Conservation (phyloP, 106 monocot genomes). For the Chionographis japonica region DNA sequence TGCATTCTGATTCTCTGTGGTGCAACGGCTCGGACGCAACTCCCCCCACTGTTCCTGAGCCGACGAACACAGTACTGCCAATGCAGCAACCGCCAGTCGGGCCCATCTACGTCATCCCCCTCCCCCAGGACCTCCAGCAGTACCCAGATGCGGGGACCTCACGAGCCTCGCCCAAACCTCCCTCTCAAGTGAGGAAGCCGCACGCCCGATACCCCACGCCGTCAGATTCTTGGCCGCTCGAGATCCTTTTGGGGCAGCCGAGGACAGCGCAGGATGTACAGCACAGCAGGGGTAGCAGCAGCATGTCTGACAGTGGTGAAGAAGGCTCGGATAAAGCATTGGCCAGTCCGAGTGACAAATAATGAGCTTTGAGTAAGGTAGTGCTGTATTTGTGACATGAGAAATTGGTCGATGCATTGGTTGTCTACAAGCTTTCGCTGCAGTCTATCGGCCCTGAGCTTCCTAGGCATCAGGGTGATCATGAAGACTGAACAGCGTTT, state of each 20-base stretch:
- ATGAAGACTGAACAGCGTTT: too few relatives aligned
- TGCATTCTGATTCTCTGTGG: slow-evolving; percentile 15
- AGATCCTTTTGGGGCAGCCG: slow-evolving; percentile 19
- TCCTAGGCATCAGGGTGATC: not conserved
- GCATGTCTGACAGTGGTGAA: not conserved
- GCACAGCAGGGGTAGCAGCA: slow-evolving; percentile 4
- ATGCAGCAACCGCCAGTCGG: slow-evolving; percentile 15
- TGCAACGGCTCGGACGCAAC: slow-evolving; percentile 9
- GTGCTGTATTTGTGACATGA: not conserved
- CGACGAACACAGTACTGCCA: slow-evolving; percentile 2
- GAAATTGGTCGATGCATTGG: too few relatives aligned
- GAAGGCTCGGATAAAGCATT: slow-evolving; percentile 2
- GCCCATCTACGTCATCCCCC: slow-evolving; percentile 20
- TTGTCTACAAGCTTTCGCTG: too few relatives aligned
- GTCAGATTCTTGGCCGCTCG: slow-evolving; percentile 36
- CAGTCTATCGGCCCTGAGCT: not conserved
- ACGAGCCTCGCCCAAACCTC: not conserved
- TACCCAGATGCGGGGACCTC: not conserved
- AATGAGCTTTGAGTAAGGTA: not conserved
- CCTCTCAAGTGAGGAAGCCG: slow-evolving; percentile 34
- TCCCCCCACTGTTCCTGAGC: slow-evolving; percentile 5
- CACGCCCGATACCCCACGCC: slow-evolving; percentile 57
- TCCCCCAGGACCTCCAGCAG: slow-evolving; percentile 27
- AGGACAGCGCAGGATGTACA: not conserved
- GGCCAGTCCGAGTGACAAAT: not conserved